Evolutionary conservation across 768 basidiomycete genomes (phyloP), one percentile per base, ranked within the genome.

Genomic region (Hygrocybe punicea): DNA sequence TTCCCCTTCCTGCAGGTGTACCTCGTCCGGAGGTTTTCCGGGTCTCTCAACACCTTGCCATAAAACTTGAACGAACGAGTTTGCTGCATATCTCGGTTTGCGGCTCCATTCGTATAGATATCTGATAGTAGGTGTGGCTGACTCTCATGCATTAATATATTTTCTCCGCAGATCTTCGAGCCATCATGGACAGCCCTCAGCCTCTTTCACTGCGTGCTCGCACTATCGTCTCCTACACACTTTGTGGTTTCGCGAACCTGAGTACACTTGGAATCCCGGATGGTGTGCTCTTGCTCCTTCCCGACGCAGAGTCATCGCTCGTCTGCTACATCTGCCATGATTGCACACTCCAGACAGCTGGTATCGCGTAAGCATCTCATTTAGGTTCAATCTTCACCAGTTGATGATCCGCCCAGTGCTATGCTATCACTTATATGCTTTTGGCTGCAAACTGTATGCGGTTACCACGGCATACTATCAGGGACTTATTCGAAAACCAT

Each of bases 201-300:
- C 82, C 88, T 2, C 80, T 93, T 51, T 84, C 85, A 17, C 77
- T 71, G 29, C 90, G 89, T 56, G 89, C 85, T 19, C 93, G 78
- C 72, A 88, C 86, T 51, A 93, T 95, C 62, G 84, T 88, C 14
- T 85, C 87, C 34, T 96, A 94, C 69, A 86, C 88, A 14, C 84
- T 95, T 14, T 94, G 92, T 70, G 94, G 94, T 9, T 96, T 96
- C 66, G 91, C 91, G 58, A 95, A 95, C 69, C 76, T 92, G 45
- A 84, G 87, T 55, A 89, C 90, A 6, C 76, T 93, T 23, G 93
- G 93, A 65, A 92, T 95, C 62, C 90, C 93, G 69, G 83, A 89
- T 58, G 88, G 88, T 65, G 88, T 89, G 67, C 76, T 89, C 76
- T 89, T 25, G 88, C 87, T 19, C 87, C 88, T 3, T 76, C 85